Evolutionary conservation across 1,139 yeast species (phyloP), one percentile per base, ranked within the genome.

Genomic region (Pneumocystis murina): DNA sequence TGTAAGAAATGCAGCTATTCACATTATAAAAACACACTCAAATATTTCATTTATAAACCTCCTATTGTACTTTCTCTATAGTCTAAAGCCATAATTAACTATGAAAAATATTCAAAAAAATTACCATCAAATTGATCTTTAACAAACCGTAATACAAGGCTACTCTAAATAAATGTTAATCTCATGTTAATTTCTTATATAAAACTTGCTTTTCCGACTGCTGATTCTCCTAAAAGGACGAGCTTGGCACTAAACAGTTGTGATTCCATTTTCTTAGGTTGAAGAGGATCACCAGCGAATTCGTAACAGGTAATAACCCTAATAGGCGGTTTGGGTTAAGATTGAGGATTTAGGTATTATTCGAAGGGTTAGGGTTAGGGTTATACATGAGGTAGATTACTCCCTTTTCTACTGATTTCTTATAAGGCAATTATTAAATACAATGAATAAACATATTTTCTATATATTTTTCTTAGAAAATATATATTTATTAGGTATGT

Each of bases 131-230:
- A 94, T 39, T 95, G 87, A 73, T 91, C 94, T 71, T 91, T 88
- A 30, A 92, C 97, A 73, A 92, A 94, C 69, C 98, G 80, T 71
- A 90, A 87, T 35, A 92, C 98, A 36, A 92, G 84, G 2, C 97
- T 90, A 6, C 77, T 74, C 73, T 72, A 59, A n/a, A 30, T 35
- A 7, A 8, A 24, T 24, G 28, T 14, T 28, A 55, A n/a, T 35
- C 16, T 28, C 24, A 59, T 12, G 59, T 14, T 20, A 20, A 40
- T 58, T 35, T 17, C 28, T n/a, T 28, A 17, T 4, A 5, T 7
- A n/a, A 28, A 40, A 28, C 39, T 59, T 65, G 82, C 82, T 73
- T 92, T 92, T 63, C 98, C 98, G 59, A 92, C 98, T 0, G 98
- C 97, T 2, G 97, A 92, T 74, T 92, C 98, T 17, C 98, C 89